Percentiles rank a stretch among this genome's conserved stretches.
Conservation (phyloP, 2,329 filamentous ascomycete genomes). For the Aspergillus chevalieri region DNA sequence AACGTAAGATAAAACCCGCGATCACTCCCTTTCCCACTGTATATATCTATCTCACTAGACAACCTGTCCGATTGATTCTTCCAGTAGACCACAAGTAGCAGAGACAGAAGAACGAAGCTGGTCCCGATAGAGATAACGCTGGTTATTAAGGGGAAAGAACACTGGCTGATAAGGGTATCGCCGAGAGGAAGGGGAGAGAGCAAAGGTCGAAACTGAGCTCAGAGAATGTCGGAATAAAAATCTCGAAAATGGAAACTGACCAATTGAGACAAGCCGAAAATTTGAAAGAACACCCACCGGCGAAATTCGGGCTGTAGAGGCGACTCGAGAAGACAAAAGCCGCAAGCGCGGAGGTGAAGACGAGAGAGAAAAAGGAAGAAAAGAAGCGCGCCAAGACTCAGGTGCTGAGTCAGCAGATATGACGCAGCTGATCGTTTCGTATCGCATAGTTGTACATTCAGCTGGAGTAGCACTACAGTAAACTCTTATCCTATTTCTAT, state of each 20-base stretch:
- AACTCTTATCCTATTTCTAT: background rate
- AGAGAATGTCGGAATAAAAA: background rate
- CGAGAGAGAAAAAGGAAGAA: background rate
- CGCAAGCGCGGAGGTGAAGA: background rate
- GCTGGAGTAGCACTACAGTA: background rate
- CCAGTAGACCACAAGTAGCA: conserved; percentile 14
- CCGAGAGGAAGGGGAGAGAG: background rate
- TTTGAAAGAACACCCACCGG: background rate
- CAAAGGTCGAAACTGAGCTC: background rate
- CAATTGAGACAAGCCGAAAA: background rate
- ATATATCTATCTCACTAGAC: conserved; percentile 20
- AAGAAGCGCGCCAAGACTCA: background rate
- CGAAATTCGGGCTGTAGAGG: background rate
- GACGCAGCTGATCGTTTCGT: conserved; percentile 5
- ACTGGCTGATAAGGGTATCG: background rate
- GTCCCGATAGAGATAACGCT: background rate
- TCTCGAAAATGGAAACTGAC: background rate
- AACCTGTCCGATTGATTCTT: conserved; percentile 14
- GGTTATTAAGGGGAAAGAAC: background rate
- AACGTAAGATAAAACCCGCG: conserved; percentile 11
- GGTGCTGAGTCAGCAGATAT: conserved; percentile 2
- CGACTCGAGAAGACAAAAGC: background rate
- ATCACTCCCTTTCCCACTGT: conserved; percentile 18
- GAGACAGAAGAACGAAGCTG: conserved; percentile 6
- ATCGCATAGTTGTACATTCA: background rate